Base-by-base conservation (phyloP, 371 early-diverging fungal species). In the Umbelopsis sp. region DNA sequence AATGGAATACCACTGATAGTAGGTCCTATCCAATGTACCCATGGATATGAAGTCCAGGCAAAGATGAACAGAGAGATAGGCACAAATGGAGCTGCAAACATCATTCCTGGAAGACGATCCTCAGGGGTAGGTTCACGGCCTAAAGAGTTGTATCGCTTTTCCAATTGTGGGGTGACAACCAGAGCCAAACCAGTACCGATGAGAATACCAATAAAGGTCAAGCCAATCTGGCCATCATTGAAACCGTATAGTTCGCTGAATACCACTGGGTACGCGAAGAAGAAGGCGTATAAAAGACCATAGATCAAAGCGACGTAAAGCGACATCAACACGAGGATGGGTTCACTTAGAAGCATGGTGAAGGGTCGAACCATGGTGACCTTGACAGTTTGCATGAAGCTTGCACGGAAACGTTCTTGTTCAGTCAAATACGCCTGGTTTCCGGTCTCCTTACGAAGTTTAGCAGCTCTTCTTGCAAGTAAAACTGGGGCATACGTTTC, bases 41-140 rank as follows among this genome's bases (percentile, higher is more conserved):
- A 79, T 20, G 81, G 73, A 22, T 65, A 78, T 4, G 77, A 72
- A 10, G 83, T 83, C 83, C 81, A 80, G 29, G 72, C 81, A 57
- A 83, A 83, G 41, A 79, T 79, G 51, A 83, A 83, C 1, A 83
- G 68, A 41, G 79, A 76, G 16, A 83, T 69, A 29, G 83, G 83
- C 12, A 83, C 67, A 64, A 73, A 76, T 44, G 76, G 76, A 24
- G 81, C 79, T 18, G 74, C 76, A 64, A 70, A 63, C 82, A 81
- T 81, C 82, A 81, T 81, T 57, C 79, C 75, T 44, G 74, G 74
- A 14, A 81, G 62, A 66, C 82, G 80, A 62, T 81, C 80, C 63
- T 81, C 82, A n/a, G 82, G 82, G 3, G 71, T 72, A 24, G 75
- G 67, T 12, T 63, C 52, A 7, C 78, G 72, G 7, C 52, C 72